These are phyloP conservation scores for Uronychia binucleata DNA, from an alignment of 73 alveolate genomes.

Conservation along the genomic window DNA sequence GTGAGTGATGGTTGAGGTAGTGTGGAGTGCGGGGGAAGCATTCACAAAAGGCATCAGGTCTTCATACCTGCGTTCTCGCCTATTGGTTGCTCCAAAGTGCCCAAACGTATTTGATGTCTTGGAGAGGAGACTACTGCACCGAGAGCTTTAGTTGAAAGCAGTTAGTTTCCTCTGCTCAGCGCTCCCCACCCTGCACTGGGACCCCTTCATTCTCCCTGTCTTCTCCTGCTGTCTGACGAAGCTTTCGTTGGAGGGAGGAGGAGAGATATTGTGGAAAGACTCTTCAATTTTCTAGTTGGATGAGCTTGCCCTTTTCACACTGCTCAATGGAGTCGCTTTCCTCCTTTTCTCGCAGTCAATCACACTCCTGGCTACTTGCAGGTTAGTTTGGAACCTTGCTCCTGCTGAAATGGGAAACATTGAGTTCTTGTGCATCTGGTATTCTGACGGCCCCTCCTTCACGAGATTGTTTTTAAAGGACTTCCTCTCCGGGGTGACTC, in stretches of 20 bases:
- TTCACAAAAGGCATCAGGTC: too few relatives aligned
- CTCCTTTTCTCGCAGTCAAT: not conserved
- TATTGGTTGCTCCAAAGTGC: not conserved
- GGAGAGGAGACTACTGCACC: not conserved
- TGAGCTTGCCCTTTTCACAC: not conserved
- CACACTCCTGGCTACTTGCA: too few relatives aligned
- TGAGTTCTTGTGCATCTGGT: not conserved
- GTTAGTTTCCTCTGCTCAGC: not conserved
- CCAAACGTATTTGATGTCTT: not conserved
- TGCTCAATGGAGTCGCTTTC: not conserved
- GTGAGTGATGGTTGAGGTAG: too few relatives aligned
- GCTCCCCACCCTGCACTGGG: not conserved
- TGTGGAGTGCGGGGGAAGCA: too few relatives aligned
- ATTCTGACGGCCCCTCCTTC: not conserved
- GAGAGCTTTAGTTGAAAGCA: too few relatives aligned
- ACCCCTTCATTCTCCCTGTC: not conserved
- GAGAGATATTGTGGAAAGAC: not conserved
- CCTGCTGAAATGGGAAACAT: not conserved
- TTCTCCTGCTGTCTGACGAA: not conserved
- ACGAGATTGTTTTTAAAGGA: too few relatives aligned
- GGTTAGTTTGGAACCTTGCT: too few relatives aligned
- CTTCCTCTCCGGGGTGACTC: not conserved
- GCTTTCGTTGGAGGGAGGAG: conserved; percentile 8
- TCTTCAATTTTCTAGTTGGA: not conserved
- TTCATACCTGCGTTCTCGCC: not conserved